phyloP scores from a whole-genome alignment of 139 green algal genomes.

The Spirogloea muscicola region DNA sequence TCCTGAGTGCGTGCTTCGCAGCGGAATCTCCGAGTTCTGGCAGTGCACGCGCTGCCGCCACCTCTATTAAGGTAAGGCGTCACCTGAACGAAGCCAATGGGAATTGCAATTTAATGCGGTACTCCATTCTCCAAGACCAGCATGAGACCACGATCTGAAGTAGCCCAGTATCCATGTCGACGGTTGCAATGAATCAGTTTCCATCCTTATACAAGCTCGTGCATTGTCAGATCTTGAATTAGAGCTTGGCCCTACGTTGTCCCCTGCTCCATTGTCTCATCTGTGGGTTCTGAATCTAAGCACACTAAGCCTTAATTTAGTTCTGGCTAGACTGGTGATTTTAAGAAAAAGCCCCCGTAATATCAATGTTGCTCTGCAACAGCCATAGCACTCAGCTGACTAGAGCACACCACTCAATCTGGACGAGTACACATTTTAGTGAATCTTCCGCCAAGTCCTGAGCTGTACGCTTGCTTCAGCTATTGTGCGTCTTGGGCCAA shows the following conservation, averaged over 20 bases:
- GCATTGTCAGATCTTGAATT: background rate
- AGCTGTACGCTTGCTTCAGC: background rate
- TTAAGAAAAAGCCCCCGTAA: too few species aligned
- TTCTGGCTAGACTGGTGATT: too few species aligned
- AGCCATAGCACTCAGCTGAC: too few species aligned
- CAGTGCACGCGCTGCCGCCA: constrained; percentile 30
- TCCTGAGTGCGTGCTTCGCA: constrained; percentile 6
- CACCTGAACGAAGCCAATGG: background rate
- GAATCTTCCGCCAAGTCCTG: background rate
- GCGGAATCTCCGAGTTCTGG: constrained; percentile 30
- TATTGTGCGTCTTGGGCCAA: background rate
- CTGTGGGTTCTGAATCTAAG: too few species aligned
- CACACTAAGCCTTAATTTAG: too few species aligned
- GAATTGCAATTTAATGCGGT: constrained; percentile 10
- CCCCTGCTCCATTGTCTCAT: background rate
- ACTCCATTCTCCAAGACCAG: too few species aligned
- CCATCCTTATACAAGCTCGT: background rate
- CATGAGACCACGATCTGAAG: too few species aligned
- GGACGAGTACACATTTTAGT: background rate
- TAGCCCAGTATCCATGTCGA: background rate
- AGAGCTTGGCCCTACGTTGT: constrained; percentile 1
- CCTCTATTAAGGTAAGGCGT: constrained; percentile 37
- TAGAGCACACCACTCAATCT: too few species aligned
- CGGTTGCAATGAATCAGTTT: background rate
- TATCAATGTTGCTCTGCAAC: too few species aligned